Conservation (phyloP, 225 moss, liverwort and hornwort species). For the Sphagnum contortum region DNA sequence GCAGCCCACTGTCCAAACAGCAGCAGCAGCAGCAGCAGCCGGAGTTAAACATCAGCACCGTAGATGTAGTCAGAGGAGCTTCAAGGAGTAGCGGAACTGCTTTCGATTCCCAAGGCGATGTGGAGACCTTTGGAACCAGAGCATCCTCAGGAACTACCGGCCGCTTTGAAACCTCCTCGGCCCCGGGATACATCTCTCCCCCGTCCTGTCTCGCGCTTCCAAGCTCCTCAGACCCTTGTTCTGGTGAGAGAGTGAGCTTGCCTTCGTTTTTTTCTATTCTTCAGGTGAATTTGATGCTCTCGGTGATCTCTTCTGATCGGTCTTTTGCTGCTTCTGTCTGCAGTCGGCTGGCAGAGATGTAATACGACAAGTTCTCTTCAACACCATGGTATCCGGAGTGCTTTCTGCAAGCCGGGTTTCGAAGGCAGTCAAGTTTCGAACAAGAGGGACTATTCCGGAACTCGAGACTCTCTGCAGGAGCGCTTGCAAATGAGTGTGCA, state of each 20-base stretch:
- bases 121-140: constrained; percentile 16
- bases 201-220: constrained; percentile 24
- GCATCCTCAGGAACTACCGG: constrained; percentile 26
- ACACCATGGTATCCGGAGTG: constrained; percentile 39
- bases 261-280: background rate
- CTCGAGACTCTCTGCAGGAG: constrained; percentile 44
- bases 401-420: constrained; percentile 44
- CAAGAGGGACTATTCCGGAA: constrained; percentile 28
- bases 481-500: constrained; percentile 54
- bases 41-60: constrained; percentile 7
- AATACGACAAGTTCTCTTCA: constrained; percentile 18
- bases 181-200: constrained; percentile 20
- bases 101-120: constrained; percentile 35
- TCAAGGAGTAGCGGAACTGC: constrained; percentile 7
- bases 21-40: constrained; percentile 29
- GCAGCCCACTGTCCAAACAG: no score
- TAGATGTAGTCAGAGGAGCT: constrained; percentile 2
- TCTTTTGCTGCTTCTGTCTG: constrained; percentile 1
- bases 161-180: constrained; percentile 22
- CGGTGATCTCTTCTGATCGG: background rate
- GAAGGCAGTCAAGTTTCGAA: constrained; percentile 19
- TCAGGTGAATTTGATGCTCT: background rate
- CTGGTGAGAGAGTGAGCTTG: constrained; percentile 18
- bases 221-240: constrained; percentile 37
- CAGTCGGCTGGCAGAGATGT: constrained; percentile 32